Evolutionary conservation across 1,284 basidiomycete species (phyloP).

Genomic region (Sporisorium reilianum): DNA sequence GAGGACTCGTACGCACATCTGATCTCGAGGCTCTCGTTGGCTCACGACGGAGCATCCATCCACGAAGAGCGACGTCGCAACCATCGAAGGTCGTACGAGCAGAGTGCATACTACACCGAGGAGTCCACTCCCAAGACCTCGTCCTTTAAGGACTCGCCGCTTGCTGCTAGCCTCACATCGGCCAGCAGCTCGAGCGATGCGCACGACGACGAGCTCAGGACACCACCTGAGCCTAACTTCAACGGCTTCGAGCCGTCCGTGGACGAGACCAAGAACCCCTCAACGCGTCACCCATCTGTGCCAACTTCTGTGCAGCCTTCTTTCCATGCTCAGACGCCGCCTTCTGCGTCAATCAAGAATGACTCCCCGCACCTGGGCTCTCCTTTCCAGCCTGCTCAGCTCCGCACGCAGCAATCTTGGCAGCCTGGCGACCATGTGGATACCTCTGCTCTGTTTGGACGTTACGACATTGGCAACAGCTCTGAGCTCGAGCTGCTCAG

Average conservation of each 20-base stretch:
- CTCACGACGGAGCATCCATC: conserved; percentile 2
- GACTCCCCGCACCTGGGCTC: conserved; percentile 12
- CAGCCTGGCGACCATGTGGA: not conserved
- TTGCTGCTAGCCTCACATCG: conserved; percentile 21
- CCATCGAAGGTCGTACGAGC: conserved; percentile 7
- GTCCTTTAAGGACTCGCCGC: conserved; percentile 23
- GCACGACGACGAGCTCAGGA: conserved; percentile 36
- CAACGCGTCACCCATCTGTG: not conserved
- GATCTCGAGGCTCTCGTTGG: conserved; percentile 27
- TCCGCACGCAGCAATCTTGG: conserved; percentile 1
- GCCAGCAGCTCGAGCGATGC: conserved; percentile 39
- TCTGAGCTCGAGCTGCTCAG: conserved; percentile 36
- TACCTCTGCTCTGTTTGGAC: not conserved
- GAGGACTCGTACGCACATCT: conserved; percentile 28
- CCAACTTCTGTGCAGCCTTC: not conserved
- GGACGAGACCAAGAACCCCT: not conserved
- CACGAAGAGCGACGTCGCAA: not conserved
- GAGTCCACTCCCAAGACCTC: not conserved
- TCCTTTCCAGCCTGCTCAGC: conserved; percentile 15
- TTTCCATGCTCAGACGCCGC: not conserved
- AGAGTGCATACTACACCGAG: not conserved
- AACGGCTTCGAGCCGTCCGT: conserved; percentile 11
- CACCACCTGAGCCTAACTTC: conserved; percentile 41
- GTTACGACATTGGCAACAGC: conserved; percentile 21
- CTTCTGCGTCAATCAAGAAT: not conserved